phyloP scores from a whole-genome alignment of 2,329 filamentous ascomycete species.

The Phialophora chinensis region DNA sequence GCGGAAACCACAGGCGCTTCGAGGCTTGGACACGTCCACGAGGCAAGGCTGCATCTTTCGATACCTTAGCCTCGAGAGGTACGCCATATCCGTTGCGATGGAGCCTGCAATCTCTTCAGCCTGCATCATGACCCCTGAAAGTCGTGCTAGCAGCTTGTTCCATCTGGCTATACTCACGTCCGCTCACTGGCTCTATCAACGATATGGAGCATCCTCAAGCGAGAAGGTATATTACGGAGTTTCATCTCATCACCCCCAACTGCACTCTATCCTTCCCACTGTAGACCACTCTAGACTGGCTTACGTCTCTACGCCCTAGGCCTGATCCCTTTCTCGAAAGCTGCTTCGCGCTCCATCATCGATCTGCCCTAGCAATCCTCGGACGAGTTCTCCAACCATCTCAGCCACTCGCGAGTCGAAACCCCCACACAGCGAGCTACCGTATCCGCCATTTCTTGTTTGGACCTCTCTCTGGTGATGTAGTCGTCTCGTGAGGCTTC shows the following conservation, averaged over 20 bases:
- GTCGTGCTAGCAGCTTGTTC: constrained; percentile 23
- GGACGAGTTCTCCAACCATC: constrained; percentile 10
- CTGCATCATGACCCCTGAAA: constrained; percentile 31
- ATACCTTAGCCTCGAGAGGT: constrained; percentile 27
- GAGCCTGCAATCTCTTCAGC: constrained; percentile 34
- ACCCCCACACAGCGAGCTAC: constrained; percentile 14
- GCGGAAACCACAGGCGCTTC: constrained; percentile 29
- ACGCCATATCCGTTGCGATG: constrained; percentile 26
- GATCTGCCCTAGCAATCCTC: constrained; percentile 1
- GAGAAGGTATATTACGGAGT: constrained; percentile 31
- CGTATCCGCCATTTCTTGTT: constrained; percentile 8
- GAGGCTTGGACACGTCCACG: constrained; percentile 20
- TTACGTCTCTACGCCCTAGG: constrained; percentile 11
- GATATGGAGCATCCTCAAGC: constrained; percentile 12
- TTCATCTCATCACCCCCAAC: constrained; percentile 23
- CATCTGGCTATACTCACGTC: constrained; percentile 26
- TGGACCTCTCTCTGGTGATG: constrained; percentile 20
- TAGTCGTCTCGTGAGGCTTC: constrained; percentile 16
- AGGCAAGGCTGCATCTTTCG: constrained; percentile 35
- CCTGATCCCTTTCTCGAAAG: constrained; percentile 6
- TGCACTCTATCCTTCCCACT: constrained; percentile 20
- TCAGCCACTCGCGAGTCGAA: constrained; percentile 10
- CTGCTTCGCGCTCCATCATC: constrained; percentile 9
- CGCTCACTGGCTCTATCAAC: constrained; percentile 21
- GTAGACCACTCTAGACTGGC: constrained; percentile 14